Conservation (phyloP, 345 rosid genomes). For the Lepidium sativum region DNA sequence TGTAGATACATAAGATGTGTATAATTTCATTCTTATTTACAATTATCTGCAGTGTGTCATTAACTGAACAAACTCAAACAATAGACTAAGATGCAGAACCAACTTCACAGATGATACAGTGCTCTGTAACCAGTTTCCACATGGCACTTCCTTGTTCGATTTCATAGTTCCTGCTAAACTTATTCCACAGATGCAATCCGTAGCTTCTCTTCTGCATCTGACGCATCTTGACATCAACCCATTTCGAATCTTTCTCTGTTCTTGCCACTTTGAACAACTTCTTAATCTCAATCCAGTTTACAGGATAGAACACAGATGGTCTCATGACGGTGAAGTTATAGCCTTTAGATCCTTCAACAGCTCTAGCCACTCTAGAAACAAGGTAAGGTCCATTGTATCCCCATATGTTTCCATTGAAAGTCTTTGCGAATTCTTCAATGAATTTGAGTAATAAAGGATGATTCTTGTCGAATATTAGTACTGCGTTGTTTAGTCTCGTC, state of each 20-base stretch:
- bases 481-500: constrained; percentile 74
- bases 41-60: background rate
- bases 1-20: no score
- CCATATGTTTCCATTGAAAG: constrained; percentile 73
- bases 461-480: constrained; percentile 47
- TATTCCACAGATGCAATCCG: constrained; percentile 63
- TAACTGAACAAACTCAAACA: background rate
- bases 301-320: constrained; percentile 59
- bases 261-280: constrained; percentile 43
- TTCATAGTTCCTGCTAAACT: constrained; percentile 25
- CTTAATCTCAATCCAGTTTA: constrained; percentile 47
- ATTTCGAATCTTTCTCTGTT: constrained; percentile 29
- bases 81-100: background rate
- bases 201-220: constrained; percentile 41
- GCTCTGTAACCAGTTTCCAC: constrained; percentile 32
- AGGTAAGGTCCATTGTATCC: constrained; percentile 81
- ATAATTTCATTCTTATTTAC: background rate
- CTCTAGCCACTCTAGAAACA: constrained; percentile 54
- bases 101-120: constrained; percentile 28
- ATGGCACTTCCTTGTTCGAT: constrained; percentile 39
- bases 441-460: constrained; percentile 60
- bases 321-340: constrained; percentile 50
- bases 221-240: constrained; percentile 42
- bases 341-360: constrained; percentile 30
- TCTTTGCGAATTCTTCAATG: constrained; percentile 56